Conservation (phyloP, 179 eudicot genomes). For the Beta lomatogona region DNA sequence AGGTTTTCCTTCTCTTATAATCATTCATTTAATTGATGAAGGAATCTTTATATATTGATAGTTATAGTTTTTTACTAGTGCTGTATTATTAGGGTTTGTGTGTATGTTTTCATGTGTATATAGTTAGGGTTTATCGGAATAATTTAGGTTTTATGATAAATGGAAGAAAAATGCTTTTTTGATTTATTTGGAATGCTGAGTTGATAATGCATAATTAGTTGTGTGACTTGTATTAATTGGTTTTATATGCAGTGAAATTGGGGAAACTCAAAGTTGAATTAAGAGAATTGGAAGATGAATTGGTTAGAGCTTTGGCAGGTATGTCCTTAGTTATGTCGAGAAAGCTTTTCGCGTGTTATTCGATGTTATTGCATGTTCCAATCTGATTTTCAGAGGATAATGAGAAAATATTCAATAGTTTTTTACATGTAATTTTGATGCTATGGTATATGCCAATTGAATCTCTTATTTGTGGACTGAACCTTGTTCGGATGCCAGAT, state of each 20-base stretch:
- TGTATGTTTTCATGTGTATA: background rate
- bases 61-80: background rate
- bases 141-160: background rate
- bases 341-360: background rate
- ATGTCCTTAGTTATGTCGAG: conserved; percentile 3
- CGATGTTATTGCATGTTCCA: background rate
- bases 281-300: conserved; percentile 65
- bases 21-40: background rate
- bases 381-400: background rate
- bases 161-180: background rate
- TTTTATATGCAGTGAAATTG: conserved; percentile 45
- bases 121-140: conserved; percentile 5
- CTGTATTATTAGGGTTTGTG: background rate
- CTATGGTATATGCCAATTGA: background rate
- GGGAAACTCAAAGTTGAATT: conserved; percentile 70
- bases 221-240: background rate
- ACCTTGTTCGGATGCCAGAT: no score
- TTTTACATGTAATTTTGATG: background rate
- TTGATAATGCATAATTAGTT: background rate
- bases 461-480: background rate
- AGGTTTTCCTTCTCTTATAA: conserved; percentile 30
- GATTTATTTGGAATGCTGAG: background rate
- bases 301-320: conserved; percentile 83
- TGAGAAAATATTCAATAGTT: background rate
- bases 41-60: background rate